Evolutionary conservation across 179 eudicot genomes (phyloP), one percentile per base, ranked within the genome.

Genomic region (Heliamphora pulchella): DNA sequence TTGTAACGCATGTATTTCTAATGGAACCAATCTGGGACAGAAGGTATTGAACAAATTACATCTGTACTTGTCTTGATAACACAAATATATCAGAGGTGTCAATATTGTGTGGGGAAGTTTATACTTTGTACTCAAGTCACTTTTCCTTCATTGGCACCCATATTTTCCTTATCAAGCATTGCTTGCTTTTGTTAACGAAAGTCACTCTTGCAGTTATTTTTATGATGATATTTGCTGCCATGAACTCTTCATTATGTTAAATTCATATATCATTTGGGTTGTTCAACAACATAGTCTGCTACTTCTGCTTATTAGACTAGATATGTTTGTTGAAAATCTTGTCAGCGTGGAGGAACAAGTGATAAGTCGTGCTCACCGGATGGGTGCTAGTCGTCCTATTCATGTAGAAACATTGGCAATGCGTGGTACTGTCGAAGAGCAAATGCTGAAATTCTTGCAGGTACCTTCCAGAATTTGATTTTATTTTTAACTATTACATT

Each of bases 1-100:
- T 94, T 84, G 99, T 96, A 20, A 84, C 91, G 58, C 88, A 90
- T 83, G 99, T 96, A 63, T 96, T 94, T 78, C 78, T 96, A 47
- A 94, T 94, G 98, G 99, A 96, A 85, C 99, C 99, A 75, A 96
- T 96, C 51, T 96, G 99, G 99, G 99, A 96, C 80, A 86, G 91
- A 86, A 96, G 98, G 99, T 96, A 87, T 78, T 53, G 22, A 54
- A 67, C 4, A 74, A 62, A 13, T 47, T 43, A 5, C 61, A 8
- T 64, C 15, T 51, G 5, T 20, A 9, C 13, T 68, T 13, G 53
- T 69, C 14, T 13, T 59, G 64, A 39, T n/a, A 57, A 74, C 51
- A 44, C 7, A 43, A 55, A 70, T 70, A 44, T 71, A 41, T 46
- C 7, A 8, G 51, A 39, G 46, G 51, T 9, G 9, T 13, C 17